phyloP scores from a whole-genome alignment of 441 rosid species.

The Erodium trifolium region DNA sequence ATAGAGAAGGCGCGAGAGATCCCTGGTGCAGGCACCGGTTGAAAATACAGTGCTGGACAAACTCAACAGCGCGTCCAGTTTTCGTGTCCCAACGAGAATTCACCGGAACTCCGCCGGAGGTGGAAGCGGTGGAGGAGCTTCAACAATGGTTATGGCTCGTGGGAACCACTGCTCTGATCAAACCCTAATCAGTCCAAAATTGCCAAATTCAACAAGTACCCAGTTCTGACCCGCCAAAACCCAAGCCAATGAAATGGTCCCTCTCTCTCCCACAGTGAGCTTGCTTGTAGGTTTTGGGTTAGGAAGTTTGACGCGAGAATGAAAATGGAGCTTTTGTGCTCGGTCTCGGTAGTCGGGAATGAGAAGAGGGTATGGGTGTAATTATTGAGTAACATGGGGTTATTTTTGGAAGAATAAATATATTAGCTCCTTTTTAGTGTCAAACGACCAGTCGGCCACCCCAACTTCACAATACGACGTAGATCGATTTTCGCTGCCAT shows the following conservation, averaged over 20 bases:
- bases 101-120: neutral
- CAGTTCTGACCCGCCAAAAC: no score
- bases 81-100: neutral
- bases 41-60: neutral
- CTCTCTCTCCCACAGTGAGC: no score
- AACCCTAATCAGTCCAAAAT: no score
- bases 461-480: neutral
- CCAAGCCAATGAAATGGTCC: no score
- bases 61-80: neutral
- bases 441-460: no score
- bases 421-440: neutral
- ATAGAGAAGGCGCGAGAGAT: neutral
- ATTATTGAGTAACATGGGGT: neutral
- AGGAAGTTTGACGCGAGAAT: neutral
- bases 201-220: no score
- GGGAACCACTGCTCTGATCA: no score
- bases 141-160: no score
- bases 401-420: neutral
- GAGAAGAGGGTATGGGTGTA: neutral
- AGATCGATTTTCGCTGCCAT: neutral
- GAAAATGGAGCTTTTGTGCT: neutral
- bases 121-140: neutral
- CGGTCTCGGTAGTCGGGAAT: no score
- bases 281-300: no score
- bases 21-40: neutral